Percentiles rank a stretch among this genome's conserved stretches.
phyloP scores from a whole-genome alignment of 805 yeast species.

The Candida namnaoensis region DNA sequence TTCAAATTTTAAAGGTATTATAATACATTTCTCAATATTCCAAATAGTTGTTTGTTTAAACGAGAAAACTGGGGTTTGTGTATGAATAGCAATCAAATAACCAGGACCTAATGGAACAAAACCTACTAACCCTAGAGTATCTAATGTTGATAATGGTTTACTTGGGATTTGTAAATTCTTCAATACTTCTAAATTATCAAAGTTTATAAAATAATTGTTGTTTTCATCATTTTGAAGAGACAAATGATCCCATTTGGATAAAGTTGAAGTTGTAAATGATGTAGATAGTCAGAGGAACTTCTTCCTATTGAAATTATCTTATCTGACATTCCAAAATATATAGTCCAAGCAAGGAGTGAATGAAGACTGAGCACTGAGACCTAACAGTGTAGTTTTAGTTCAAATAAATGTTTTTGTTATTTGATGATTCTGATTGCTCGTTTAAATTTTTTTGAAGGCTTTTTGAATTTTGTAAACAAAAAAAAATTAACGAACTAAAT shows the following conservation, averaged over 20 bases:
- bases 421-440: too few relatives aligned
- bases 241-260: slow-evolving; percentile 5
- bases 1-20: slow-evolving; percentile 15
- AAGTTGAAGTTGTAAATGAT: slow-evolving; percentile 1
- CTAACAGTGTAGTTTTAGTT: too few relatives aligned
- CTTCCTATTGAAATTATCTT: too few relatives aligned
- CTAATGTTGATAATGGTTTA: slow-evolving; percentile 3
- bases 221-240: not conserved
- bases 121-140: slow-evolving; percentile 11
- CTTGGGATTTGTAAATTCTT: not conserved
- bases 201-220: not conserved
- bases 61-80: slow-evolving; percentile 8
- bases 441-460: too few relatives aligned
- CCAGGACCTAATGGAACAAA: slow-evolving; percentile 17
- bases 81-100: slow-evolving; percentile 9
- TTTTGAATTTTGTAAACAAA: too few relatives aligned
- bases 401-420: too few relatives aligned
- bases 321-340: too few relatives aligned
- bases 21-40: slow-evolving; percentile 10
- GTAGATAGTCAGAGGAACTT: not conserved
- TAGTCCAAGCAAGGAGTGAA: too few relatives aligned
- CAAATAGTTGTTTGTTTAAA: slow-evolving; percentile 8
- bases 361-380: too few relatives aligned
- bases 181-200: not conserved
- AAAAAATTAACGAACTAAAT: too few relatives aligned